Conservation (phyloP, 1,139 yeast genomes). For the Candida sojae region DNA sequence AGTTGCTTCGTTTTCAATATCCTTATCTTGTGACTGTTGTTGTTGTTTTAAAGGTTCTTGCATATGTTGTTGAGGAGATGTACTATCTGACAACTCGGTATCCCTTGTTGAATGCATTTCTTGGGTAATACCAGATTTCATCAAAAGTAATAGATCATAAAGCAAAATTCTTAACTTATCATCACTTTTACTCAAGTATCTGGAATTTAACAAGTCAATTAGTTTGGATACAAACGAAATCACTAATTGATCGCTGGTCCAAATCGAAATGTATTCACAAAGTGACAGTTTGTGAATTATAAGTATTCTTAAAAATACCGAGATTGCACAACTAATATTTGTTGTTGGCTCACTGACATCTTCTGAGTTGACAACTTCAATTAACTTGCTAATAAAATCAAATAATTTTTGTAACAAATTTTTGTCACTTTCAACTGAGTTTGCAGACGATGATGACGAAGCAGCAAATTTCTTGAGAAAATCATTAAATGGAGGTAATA, state of each 20-base stretch:
- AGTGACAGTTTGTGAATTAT: constrained; percentile 56
- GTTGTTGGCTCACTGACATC: constrained; percentile 8
- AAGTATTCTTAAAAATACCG: constrained; percentile 55
- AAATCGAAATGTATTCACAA: constrained; percentile 30
- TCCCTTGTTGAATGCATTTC: constrained; percentile 18
- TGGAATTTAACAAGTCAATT: constrained; percentile 46
- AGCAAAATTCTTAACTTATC: constrained; percentile 59
- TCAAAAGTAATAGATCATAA: constrained; percentile 61
- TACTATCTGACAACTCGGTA: constrained; percentile 13
- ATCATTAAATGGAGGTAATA: constrained; percentile 34
- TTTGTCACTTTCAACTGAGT: constrained; percentile 22
- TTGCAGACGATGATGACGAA: constrained; percentile 32
- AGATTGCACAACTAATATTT: constrained; percentile 23
- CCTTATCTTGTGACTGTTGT: background rate
- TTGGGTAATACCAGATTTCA: constrained; percentile 43
- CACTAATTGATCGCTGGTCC: constrained; percentile 27
- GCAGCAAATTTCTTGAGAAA: constrained; percentile 36
- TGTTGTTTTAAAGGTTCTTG: background rate
- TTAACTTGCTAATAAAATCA: constrained; percentile 20
- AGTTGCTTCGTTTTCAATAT: background rate
- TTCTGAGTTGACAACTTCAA: constrained; percentile 16
- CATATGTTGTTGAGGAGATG: constrained; percentile 15
- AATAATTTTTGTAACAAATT: constrained; percentile 21
- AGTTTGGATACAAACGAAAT: constrained; percentile 46
- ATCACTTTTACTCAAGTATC: constrained; percentile 36